Base-by-base conservation (phyloP, 2,329 filamentous ascomycete species). In the Lasiodiplodia gonubiensis region DNA sequence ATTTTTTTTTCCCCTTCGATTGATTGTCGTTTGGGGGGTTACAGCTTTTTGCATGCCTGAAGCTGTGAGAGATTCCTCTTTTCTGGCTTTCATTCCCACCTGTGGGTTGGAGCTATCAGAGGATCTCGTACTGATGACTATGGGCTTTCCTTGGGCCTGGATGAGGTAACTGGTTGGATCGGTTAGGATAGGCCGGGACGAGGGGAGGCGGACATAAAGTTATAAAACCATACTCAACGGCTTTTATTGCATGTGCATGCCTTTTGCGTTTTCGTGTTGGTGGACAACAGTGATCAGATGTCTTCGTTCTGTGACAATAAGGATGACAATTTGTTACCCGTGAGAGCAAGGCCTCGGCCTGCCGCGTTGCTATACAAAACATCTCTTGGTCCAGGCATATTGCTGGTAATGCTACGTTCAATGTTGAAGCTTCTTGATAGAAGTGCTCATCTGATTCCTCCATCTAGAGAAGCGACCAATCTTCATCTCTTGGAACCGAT, bases 121-220 rank as follows among this genome's bases (percentile, higher is more conserved):
- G 42, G 16, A 21, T 21, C 42, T 46, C 42, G 42, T 46, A 46
- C 42, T 46, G 42, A 46, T 46, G n/a, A 21, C 21, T n/a, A 11
- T 46, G 42, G 42, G 12, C 18, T 46, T 21, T 46, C 42, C n/a
- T 21, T 46, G n/a, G 30, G n/a, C n/a, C 18, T 46, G 42, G 42
- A 46, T 46, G 42, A 46, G 42, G 42, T 46, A 46, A 46, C n/a
- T 46, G 42, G 42, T 46, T 46, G 42, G 42, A n/a, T 46, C n/a
- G 42, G 42, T 21, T 46, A 21, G 42, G 42, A 46, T n/a, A 21
- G 42, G 42, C 42, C 42, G 42, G 42, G 42, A 46, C 16, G 16
- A 18, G 39, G 39, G 39, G 18, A n/a, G 42, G 21, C 39, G 42
- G 14, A 46, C 18, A 46, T 46, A 46, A 46, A 46, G 18, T 10